Evolutionary conservation across 1,284 basidiomycete genomes (phyloP), one percentile per base, ranked within the genome.

Genomic region (Boletus smithii): DNA sequence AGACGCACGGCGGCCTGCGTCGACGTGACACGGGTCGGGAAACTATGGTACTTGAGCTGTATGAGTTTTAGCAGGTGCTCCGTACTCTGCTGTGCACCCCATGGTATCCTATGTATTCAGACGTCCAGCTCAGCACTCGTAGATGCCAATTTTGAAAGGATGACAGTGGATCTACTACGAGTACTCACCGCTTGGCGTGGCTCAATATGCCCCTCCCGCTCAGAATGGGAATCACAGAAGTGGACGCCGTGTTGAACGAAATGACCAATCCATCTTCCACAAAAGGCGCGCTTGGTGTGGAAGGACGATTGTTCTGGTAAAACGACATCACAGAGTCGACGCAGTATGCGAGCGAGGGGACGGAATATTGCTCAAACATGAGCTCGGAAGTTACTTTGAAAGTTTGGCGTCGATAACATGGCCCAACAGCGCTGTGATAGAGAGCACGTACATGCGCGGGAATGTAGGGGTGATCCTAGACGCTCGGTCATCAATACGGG

Each of bases 401-500:
- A n/a, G n/a, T n/a, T n/a, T n/a, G n/a, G n/a, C n/a, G n/a, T n/a
- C n/a, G n/a, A n/a, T n/a, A n/a, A n/a, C n/a, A n/a, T n/a, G n/a
- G n/a, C n/a, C n/a, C n/a, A n/a, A n/a, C n/a, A n/a, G n/a, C n/a
- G n/a, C n/a, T n/a, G n/a, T n/a, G n/a, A n/a, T n/a, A n/a, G n/a
- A n/a, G n/a, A n/a, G n/a, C n/a, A 79, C 88, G 50, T 67, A 94
- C 92, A 68, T 30, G 84, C 77, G 65, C 97, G 76, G 9, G 92
- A 95, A 69, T 95, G 92, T 23, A 95, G 69, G 0, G 95, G 94
- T 32, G 93, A 92, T 53, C 86, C 87, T 2, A 99, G 73, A 9
- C 93, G 79, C 66, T 99, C 97, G 0, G 93, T 89, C 91, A 99
- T 97, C 51, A 97, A 72, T 22, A 99, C 75, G 0, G 95, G 95